Evolutionary conservation across 805 yeast species (phyloP), one percentile per base, ranked within the genome.

Genomic region (Ogataea parapolymorpha): DNA sequence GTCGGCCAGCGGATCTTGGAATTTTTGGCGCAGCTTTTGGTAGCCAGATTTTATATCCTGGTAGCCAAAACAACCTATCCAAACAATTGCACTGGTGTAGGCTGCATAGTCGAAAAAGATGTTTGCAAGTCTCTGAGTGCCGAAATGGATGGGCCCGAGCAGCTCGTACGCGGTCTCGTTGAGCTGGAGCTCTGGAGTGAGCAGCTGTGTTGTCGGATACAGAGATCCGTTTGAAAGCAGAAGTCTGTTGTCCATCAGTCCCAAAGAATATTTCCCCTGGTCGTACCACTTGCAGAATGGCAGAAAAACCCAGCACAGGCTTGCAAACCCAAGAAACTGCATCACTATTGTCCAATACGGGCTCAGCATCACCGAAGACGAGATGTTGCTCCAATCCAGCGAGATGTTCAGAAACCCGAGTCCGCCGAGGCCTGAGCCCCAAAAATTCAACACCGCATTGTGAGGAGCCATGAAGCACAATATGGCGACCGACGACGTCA

Each of bases 71-170:
- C 51, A 32, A 4, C 39, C 16, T 3, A 74, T 68, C 77, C 78
- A 74, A 1, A 64, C 58, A 4, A 73, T 49, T 1, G 79, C 78
- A 48, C 75, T 68, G 2, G 68, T 53, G 47, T 74, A 74, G 0
- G 78, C 75, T 1, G 78, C 79, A 46, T 71, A 74, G 48, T 74
- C 79, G 47, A 74, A 74, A 40, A 74, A 72, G 50, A 72, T 71
- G 50, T 70, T 70, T 71, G 77, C 70, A 1, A 71, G 67, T 36
- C 75, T 56, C 51, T 74, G 78, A 4, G 74, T 65, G 0, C 79
- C 78, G 34, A 72, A 52, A 41, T 68, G 59, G 5, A 71, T 68
- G 2, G 75, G 75, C 0, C 79, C 80, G 44, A 63, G 62, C 2
- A 46, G 22, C 18, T 59, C 67, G 51, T 71, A 74, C 0, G 77